These are phyloP conservation scores for Ceratocystis harringtonii DNA, from an alignment of 2,329 filamentous ascomycete species.

Conservation along the genomic window DNA sequence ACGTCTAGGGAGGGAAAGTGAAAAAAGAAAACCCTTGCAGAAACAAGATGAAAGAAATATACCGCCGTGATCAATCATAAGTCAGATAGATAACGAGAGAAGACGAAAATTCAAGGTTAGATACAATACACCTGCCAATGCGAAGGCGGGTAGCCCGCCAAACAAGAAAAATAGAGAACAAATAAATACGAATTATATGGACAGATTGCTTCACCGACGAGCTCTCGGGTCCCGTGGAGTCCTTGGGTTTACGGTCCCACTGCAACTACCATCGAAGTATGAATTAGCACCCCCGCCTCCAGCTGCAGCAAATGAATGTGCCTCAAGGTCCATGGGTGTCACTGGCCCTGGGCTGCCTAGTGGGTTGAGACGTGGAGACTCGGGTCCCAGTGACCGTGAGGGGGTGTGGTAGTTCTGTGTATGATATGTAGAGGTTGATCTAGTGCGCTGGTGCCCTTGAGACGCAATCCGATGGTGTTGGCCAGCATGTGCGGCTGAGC, in stretches of 20 bases:
- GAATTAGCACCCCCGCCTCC: constrained; percentile 2
- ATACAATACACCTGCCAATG: no score
- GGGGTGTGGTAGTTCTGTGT: constrained; percentile 3
- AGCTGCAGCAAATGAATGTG: constrained; percentile 22
- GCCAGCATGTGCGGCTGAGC: background rate
- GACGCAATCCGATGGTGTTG: background rate
- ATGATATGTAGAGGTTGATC: background rate
- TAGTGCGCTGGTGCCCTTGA: background rate
- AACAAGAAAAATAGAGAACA: no score
- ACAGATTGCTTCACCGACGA: background rate
- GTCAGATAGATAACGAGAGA: background rate
- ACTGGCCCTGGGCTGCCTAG: constrained; percentile 45
- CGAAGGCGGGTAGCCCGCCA: no score
- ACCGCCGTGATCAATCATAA: background rate
- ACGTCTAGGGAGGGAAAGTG: background rate
- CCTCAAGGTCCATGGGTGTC: constrained; percentile 43
- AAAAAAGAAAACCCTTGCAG: background rate
- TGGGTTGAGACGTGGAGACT: constrained; percentile 36
- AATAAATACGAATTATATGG: no score
- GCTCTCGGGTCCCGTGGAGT: background rate
- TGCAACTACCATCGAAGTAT: constrained; percentile 18
- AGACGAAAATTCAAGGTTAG: no score
- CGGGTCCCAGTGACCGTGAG: constrained; percentile 26
- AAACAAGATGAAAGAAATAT: background rate
- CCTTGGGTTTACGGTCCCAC: background rate